phyloP scores from a whole-genome alignment of 2,329 filamentous ascomycete species.

The Aureobasidium sp. region DNA sequence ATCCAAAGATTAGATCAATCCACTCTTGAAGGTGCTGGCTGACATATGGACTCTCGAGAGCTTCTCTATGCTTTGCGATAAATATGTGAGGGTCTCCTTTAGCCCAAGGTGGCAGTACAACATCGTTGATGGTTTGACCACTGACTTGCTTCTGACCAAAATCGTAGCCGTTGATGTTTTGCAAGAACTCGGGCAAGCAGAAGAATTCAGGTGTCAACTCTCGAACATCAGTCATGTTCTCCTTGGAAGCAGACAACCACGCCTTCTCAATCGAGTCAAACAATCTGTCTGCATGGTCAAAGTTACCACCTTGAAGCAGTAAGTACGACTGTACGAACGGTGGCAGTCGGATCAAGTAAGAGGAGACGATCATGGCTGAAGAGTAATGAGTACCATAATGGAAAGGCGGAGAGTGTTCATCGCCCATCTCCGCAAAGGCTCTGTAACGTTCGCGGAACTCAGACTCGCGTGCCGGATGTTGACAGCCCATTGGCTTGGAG shows the following conservation, averaged over 20 bases:
- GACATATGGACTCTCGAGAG: conserved; percentile 86
- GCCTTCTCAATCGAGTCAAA: conserved; percentile 90
- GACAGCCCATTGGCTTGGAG: conserved; percentile 93
- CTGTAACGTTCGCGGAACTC: conserved; percentile 80
- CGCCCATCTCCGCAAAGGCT: conserved; percentile 84
- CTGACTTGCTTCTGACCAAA: conserved; percentile 82
- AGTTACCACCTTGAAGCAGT: conserved; percentile 86
- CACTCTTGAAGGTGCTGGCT: conserved; percentile 84
- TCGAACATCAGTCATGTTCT: conserved; percentile 88
- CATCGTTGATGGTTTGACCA: conserved; percentile 72
- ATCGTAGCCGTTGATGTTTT: conserved; percentile 90
- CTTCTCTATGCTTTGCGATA: conserved; percentile 90
- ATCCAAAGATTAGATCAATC: conserved; percentile 94
- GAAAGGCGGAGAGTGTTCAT: conserved; percentile 67
- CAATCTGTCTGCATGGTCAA: conserved; percentile 90
- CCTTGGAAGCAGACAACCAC: conserved; percentile 82
- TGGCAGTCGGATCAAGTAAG: conserved; percentile 88
- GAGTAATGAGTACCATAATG: conserved; percentile 99
- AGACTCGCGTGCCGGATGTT: conserved; percentile 65
- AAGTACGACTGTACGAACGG: conserved; percentile 96
- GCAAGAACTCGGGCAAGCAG: conserved; percentile 88
- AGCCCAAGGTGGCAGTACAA: conserved; percentile 89
- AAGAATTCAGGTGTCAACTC: conserved; percentile 97
- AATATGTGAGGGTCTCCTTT: conserved; percentile 95
- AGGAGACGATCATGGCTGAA: conserved; percentile 97